Percentiles rank a stretch among this genome's conserved stretches.
phyloP scores from a whole-genome alignment of 257 asterid genomes.

The Leonotis leonurus region DNA sequence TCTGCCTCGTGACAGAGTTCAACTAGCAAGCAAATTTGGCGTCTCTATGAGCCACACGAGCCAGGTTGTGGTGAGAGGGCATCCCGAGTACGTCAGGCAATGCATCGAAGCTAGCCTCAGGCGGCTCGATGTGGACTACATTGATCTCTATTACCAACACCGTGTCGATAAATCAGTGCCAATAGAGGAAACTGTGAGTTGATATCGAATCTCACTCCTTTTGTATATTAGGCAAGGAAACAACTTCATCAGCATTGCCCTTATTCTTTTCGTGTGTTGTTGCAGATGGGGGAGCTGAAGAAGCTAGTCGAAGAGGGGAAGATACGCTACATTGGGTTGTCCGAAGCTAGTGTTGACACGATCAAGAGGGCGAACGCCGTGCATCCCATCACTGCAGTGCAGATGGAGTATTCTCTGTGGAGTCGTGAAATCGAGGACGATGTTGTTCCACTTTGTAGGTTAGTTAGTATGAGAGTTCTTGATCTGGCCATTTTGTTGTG shows the following conservation, averaged over 20 bases:
- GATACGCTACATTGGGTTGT: constrained; percentile 44
- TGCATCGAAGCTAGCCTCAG: constrained; percentile 48
- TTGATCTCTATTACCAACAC: constrained; percentile 51
- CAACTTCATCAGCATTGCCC: too few species aligned
- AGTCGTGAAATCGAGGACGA: constrained; percentile 47
- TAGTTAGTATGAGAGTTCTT: constrained; percentile 6
- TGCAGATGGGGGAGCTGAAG: constrained; percentile 46
- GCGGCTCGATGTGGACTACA: constrained; percentile 45
- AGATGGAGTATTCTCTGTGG: constrained; percentile 61
- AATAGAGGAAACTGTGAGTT: constrained; percentile 52
- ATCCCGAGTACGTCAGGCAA: constrained; percentile 34
- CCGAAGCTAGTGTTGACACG: constrained; percentile 50
- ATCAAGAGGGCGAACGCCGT: constrained; percentile 50
- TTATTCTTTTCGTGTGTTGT: background rate
- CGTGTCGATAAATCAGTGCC: constrained; percentile 39
- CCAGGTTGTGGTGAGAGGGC: constrained; percentile 36
- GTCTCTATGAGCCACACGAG: constrained; percentile 3
- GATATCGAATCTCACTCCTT: too few species aligned
- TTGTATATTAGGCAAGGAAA: background rate
- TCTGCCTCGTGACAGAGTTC: constrained; percentile 43
- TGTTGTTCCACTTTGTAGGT: constrained; percentile 53
- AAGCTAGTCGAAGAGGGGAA: constrained; percentile 54
- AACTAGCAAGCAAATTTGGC: constrained; percentile 53
- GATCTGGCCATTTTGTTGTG: background rate
- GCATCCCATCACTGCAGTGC: constrained; percentile 49